Percentiles rank a stretch among this genome's conserved stretches.
Conservation (phyloP, 768 basidiomycete species). For the Harrya chromipes region DNA sequence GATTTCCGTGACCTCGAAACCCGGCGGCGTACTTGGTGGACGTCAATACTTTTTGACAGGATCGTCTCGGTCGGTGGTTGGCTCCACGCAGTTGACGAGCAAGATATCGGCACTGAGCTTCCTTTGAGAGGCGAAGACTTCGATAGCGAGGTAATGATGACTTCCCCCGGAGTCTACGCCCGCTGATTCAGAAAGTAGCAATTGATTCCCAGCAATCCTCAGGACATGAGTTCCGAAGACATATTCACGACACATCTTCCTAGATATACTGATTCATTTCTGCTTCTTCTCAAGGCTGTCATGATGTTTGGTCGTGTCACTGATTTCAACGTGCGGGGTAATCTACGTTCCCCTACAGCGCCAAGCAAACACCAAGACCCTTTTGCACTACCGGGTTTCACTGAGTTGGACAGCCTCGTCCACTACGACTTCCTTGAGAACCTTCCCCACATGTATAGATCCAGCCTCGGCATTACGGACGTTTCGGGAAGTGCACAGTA, state of each 20-base stretch:
- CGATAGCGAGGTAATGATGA: slow-evolving; percentile 57
- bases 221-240: slow-evolving; percentile 60
- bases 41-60: slow-evolving; percentile 84
- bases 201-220: slow-evolving; percentile 67
- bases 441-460: slow-evolving; percentile 65
- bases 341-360: slow-evolving; percentile 61
- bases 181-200: slow-evolving; percentile 39
- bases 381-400: slow-evolving; percentile 62
- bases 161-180: slow-evolving; percentile 1
- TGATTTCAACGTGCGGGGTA: slow-evolving; percentile 78
- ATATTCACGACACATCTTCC: slow-evolving; percentile 70
- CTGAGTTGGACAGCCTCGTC: slow-evolving; percentile 67
- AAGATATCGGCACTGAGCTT: slow-evolving; percentile 80
- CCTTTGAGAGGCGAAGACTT: slow-evolving; percentile 76
- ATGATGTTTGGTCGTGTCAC: slow-evolving; percentile 87
- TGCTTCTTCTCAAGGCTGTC: slow-evolving; percentile 76
- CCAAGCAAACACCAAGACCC: slow-evolving; percentile 74
- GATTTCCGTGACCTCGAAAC: slow-evolving; percentile 74
- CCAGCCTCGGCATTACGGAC: slow-evolving; percentile 60
- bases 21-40: slow-evolving; percentile 86
- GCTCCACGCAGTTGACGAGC: slow-evolving; percentile 82
- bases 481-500: slow-evolving; percentile 49
- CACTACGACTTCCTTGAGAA: slow-evolving; percentile 64
- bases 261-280: slow-evolving; percentile 78
- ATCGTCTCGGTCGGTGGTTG: slow-evolving; percentile 80